A percentile compares a stretch with the other conserved stretches of the same genome.
Evolutionary conservation across 345 rosid species (phyloP).

Genomic region (Psidium friedrichsthalianum): DNA sequence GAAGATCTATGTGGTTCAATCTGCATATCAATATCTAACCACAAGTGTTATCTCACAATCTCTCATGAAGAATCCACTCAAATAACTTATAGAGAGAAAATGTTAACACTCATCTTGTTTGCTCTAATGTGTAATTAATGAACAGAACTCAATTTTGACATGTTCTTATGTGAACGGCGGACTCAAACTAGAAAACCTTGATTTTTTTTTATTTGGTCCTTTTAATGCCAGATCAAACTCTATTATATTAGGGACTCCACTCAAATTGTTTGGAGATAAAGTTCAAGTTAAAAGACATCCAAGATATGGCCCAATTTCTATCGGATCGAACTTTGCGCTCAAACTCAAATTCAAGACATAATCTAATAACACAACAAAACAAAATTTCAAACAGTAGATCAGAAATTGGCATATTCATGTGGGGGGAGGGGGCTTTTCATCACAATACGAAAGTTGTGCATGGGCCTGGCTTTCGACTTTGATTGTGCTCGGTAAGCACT

Average conservation of each 20-base stretch:
- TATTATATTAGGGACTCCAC: neutral
- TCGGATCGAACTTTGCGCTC: neutral
- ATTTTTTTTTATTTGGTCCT: neutral
- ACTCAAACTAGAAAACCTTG: neutral
- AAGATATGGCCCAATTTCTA: neutral
- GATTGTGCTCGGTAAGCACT: neutral
- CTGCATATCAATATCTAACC: neutral
- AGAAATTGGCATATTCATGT: neutral
- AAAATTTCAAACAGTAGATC: neutral
- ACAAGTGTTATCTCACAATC: neutral
- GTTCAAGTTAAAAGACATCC: neutral
- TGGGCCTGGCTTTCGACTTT: neutral
- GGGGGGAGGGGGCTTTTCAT: neutral
- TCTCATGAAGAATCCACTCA: neutral
- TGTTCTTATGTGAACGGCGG: neutral
- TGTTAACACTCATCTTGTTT: neutral
- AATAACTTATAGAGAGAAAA: neutral
- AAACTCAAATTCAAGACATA: neutral
- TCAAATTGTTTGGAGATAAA: neutral
- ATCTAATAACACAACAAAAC: neutral
- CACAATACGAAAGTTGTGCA: neutral
- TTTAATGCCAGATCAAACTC: neutral
- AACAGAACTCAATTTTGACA: neutral
- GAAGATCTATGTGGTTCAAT: neutral
- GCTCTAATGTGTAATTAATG: neutral